A percentile compares a stretch with the other conserved stretches of the same genome.
These are phyloP conservation scores for Cladosporium sp. DNA, from an alignment of 2,329 filamentous ascomycete genomes.

Conservation along the genomic window DNA sequence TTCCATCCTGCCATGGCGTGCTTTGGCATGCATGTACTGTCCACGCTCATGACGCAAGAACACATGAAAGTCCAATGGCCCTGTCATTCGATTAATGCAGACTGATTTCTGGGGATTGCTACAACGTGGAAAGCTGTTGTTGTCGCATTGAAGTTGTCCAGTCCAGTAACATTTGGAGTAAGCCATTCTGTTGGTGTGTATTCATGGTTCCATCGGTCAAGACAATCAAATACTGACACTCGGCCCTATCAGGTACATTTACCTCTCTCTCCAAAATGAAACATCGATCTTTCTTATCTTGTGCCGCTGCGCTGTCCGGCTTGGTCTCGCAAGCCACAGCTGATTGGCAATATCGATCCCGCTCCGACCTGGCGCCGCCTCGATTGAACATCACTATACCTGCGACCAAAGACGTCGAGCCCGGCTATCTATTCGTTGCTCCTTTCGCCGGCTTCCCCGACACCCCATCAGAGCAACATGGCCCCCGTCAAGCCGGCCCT, in stretches of 20 bases:
- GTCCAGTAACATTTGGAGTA: no score
- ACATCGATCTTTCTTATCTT: not conserved
- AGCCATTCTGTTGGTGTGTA: no score
- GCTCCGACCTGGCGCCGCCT: slow-evolving; percentile 36
- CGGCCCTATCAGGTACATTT: no score
- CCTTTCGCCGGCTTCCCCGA: slow-evolving; percentile 45
- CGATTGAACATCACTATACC: slow-evolving; percentile 30
- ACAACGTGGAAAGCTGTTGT: no score
- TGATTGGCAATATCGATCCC: slow-evolving; percentile 47
- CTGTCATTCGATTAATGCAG: no score
- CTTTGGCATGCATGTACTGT: slow-evolving; percentile 9
- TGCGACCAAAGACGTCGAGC: slow-evolving; percentile 33
- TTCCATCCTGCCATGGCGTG: no score
- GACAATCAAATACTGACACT: no score
- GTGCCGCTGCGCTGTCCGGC: not conserved
- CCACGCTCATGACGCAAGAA: not conserved
- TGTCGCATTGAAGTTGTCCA: no score
- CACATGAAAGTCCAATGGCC: slow-evolving; percentile 14
- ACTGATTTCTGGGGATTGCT: no score
- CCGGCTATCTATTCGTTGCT: slow-evolving; percentile 48
- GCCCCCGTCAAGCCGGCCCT: slow-evolving; percentile 47
- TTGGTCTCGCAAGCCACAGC: slow-evolving; percentile 40
- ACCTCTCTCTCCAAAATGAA: no score
- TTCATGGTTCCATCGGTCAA: no score
- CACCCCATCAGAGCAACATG: slow-evolving; percentile 32